Percentiles rank a stretch among this genome's conserved stretches.
Conservation (phyloP, 805 yeast genomes). For the Barnettozyma sucrosica region DNA sequence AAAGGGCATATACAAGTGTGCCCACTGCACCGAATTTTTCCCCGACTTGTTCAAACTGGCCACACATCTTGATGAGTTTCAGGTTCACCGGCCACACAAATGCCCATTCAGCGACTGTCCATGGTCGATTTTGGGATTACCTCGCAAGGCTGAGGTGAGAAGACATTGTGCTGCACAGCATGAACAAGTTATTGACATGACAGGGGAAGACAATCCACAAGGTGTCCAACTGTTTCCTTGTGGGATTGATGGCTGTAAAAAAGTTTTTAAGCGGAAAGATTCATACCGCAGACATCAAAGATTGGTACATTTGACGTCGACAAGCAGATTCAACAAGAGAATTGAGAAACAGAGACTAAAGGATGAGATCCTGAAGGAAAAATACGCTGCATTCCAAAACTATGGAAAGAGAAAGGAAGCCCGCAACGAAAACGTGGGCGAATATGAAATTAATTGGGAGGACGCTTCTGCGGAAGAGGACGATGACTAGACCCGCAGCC, state of each 20-base stretch:
- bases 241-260: slow-evolving; percentile 35
- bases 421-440: not conserved
- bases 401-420: not conserved
- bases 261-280: slow-evolving; percentile 46
- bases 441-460: slow-evolving; percentile 32
- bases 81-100: slow-evolving; percentile 35
- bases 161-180: slow-evolving; percentile 48
- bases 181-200: slow-evolving; percentile 8
- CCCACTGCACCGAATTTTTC: slow-evolving; percentile 40
- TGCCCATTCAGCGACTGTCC: slow-evolving; percentile 43
- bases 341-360: slow-evolving; percentile 6
- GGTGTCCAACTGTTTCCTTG: slow-evolving; percentile 21
- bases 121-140: slow-evolving; percentile 44
- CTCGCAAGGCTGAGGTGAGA: slow-evolving; percentile 42
- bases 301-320: slow-evolving; percentile 40
- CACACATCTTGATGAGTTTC: slow-evolving; percentile 37
- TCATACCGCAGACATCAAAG: slow-evolving; percentile 47
- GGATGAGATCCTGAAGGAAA: not conserved
- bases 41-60: slow-evolving; percentile 34
- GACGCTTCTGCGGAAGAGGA: not conserved
- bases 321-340: slow-evolving; percentile 37
- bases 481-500: too few species aligned
- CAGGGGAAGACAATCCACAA: not conserved
- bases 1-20: slow-evolving; percentile 41
- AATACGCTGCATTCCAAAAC: not conserved